Evolutionary conservation across 441 rosid species (phyloP), one percentile per base, ranked within the genome.

Genomic region (Gossypium davidsonii): DNA sequence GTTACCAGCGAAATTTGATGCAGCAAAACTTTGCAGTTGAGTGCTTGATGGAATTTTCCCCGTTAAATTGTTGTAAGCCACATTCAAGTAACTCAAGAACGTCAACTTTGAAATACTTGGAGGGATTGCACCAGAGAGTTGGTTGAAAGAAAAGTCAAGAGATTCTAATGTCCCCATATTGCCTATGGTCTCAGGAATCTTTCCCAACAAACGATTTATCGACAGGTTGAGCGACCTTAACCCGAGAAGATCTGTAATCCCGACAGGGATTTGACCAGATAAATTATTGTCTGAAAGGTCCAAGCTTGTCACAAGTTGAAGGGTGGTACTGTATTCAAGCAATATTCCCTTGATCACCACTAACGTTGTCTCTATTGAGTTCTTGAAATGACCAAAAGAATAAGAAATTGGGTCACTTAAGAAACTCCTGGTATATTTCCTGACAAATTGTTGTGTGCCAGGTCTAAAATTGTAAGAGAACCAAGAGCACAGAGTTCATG

Each of bases 381-480:
- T 25, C 63, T 25, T 58, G 63, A 58, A 58, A 58, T 58, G 63
- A 26, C 63, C 63, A 58, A 58, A 58, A 58, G 63, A 12, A 26
- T 58, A 61, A 61, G 34, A 25, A 48, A 67, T 37, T 62, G 21
- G 14, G n/a, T 62, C 49, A 37, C 25, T 15, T 17, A 25, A 67
- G 18, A n/a, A n/a, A n/a, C n/a, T n/a, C n/a, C n/a, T 56, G 73
- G 73, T 21, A 70, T 31, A 8, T 1, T 23, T 20, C 73, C 64
- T 4, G 64, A 70, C 21, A 55, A 31, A 4, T 67, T 74, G 26
- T 74, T 74, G 28, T 26, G 11, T 59, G 21, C 2, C 26, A 78
- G 70, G 51, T 49, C 69, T 25, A 78, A 23, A 4, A 69, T 9
- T 59, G 28, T 58, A 5, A 58, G 14, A 78, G 12, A 20, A 15